Conservation (phyloP, 2,329 filamentous ascomycete species). For the Aureobasidium leucospermi region DNA sequence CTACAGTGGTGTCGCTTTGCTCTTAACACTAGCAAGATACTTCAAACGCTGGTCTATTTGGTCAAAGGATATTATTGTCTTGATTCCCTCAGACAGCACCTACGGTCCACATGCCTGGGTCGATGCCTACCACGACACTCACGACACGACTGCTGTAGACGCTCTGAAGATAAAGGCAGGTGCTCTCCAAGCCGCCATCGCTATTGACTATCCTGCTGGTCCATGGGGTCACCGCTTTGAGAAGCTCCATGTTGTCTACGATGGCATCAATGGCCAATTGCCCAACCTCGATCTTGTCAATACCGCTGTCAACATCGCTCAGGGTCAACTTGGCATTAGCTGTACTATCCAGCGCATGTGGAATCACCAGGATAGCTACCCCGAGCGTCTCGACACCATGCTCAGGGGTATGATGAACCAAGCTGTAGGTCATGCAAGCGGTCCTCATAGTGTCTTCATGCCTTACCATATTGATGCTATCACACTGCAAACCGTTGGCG, state of each 20-base stretch:
- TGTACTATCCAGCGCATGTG: slow-evolving; percentile 81
- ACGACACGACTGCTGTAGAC: slow-evolving; percentile 62
- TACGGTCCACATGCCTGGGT: slow-evolving; percentile 94
- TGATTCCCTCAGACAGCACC: slow-evolving; percentile 81
- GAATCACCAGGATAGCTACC: slow-evolving; percentile 67
- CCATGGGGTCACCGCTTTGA: slow-evolving; percentile 73
- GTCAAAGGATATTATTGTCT: slow-evolving; percentile 96
- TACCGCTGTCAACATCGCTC: slow-evolving; percentile 79
- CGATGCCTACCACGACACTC: slow-evolving; percentile 91
- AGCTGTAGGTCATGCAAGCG: slow-evolving; percentile 78
- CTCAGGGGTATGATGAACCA: slow-evolving; percentile 88
- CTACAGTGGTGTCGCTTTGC: slow-evolving; percentile 76
- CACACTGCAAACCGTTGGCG: slow-evolving; percentile 80
- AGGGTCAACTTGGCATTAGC: slow-evolving; percentile 84
- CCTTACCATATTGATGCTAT: slow-evolving; percentile 96
- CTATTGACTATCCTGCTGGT: slow-evolving; percentile 74
- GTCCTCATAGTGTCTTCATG: slow-evolving; percentile 91
- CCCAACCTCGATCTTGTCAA: slow-evolving; percentile 96
- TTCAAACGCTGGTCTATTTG: slow-evolving; percentile 97
- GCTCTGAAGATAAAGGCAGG: slow-evolving; percentile 84
- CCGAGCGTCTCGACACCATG: slow-evolving; percentile 78
- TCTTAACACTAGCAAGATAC: slow-evolving; percentile 81
- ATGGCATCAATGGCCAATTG: slow-evolving; percentile 90
- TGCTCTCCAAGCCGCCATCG: slow-evolving; percentile 83
- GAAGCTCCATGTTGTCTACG: slow-evolving; percentile 83